Base-by-base conservation (phyloP, 2,329 filamentous ascomycete genomes). In the Pseudogymnoascus sp. region DNA sequence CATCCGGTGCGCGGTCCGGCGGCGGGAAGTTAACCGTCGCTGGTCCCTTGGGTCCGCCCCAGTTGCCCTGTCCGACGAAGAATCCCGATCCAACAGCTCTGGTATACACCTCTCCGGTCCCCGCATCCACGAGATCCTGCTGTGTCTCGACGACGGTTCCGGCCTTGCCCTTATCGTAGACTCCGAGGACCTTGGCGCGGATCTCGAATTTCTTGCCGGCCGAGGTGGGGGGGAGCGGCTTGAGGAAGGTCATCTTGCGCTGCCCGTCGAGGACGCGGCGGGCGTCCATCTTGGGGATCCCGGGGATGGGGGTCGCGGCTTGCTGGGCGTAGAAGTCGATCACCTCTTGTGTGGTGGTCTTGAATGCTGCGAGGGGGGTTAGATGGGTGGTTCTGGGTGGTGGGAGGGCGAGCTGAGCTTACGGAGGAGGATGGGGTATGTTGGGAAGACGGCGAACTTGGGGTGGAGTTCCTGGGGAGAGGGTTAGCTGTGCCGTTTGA, bases 41-140 rank as follows among this genome's bases (percentile, higher is more conserved):
- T 2, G 91, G 90, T 4, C 91, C 92, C 78, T 96, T 96, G 38
- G 92, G 92, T 0, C 92, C 92, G 66, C 90, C 89, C 92, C 92
- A 97, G 73, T 79, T 78, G 68, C 84, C 84, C 74, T 89, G 86
- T 0, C 86, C 86, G 57, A 89, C 83, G 67, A 84, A 87, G 71
- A 90, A 89, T 0, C 78, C 81, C 67, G 79, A 84, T 5, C 83
- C 82, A 9, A 86, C 76, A 37, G 80, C 81, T 58, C 79, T 78
- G 1, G 78, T 78, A 69, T 88, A 90, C 1, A 83, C 77, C 67
- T 89, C 85, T 0, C 82, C 85, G 1, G 74, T 80, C 59, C 77
- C 75, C 59, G 77, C 81, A 67, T 89, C 86, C 1, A 88, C 84
- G 41, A 89, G 79, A 30, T 81, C 74, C 65, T 82, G 80, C 72